Evolutionary conservation across 1,139 yeast species (phyloP).

Genomic region (Diutina sp.): DNA sequence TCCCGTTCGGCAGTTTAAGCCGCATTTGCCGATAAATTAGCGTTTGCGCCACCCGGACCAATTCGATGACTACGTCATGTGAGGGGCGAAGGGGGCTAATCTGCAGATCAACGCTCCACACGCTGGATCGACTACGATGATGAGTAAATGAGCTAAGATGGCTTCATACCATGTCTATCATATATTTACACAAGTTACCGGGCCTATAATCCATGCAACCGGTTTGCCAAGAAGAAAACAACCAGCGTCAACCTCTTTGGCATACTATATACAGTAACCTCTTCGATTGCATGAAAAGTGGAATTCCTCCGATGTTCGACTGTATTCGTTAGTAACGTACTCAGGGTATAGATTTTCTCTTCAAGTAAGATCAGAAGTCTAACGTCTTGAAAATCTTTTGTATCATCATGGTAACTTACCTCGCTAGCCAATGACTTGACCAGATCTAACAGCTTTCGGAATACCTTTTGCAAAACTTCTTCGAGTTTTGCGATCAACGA

Average conservation of each 20-base stretch:
- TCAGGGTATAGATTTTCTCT: slow-evolving; percentile 8
- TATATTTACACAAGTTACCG: no score
- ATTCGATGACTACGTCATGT: background rate
- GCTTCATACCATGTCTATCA: no score
- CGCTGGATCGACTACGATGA: no score
- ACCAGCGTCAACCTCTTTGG: background rate
- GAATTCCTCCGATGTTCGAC: background rate
- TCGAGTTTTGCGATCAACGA: slow-evolving; percentile 49
- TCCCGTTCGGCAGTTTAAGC: background rate
- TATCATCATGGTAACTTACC: slow-evolving; percentile 9
- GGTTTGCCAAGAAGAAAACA: background rate
- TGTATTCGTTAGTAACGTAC: background rate
- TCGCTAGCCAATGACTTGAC: slow-evolving; percentile 24
- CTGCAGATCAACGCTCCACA: background rate
- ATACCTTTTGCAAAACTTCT: slow-evolving; percentile 80
- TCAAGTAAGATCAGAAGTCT: slow-evolving; percentile 13
- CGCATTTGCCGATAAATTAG: background rate
- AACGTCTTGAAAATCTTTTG: slow-evolving; percentile 15
- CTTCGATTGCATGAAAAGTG: background rate
- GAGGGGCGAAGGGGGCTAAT: background rate
- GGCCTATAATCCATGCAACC: background rate
- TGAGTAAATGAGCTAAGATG: no score
- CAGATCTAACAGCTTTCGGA: slow-evolving; percentile 54
- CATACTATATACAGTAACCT: background rate
- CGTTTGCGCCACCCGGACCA: background rate